A percentile compares a stretch with the other conserved stretches of the same genome.
These are phyloP conservation scores for Coemansia sp. DNA, from an alignment of 192 early-diverging fungal genomes.

Conservation along the genomic window DNA sequence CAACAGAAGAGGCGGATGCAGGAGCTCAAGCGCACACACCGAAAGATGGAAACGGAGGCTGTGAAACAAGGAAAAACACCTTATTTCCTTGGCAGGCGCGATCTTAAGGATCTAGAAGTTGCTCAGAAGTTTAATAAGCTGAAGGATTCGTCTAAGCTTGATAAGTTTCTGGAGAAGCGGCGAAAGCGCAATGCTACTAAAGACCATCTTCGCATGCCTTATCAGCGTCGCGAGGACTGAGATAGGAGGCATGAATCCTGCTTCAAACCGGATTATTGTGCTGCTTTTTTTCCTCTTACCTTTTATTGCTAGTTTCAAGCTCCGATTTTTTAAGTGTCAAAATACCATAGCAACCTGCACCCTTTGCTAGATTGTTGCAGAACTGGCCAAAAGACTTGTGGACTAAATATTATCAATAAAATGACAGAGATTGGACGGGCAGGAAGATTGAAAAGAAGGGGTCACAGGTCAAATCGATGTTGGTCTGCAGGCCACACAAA, in stretches of 20 bases:
- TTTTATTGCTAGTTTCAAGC: neutral
- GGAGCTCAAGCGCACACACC: conserved; percentile 70
- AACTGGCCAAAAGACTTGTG: neutral
- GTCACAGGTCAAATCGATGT: neutral
- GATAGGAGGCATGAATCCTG: conserved; percentile 2
- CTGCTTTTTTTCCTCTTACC: neutral
- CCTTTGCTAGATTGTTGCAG: neutral
- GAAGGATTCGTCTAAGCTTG: conserved; percentile 69
- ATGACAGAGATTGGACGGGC: neutral
- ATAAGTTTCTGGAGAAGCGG: conserved; percentile 87
- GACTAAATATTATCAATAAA: neutral
- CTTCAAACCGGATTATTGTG: neutral
- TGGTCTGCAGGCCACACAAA: neutral
- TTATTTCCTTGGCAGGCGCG: conserved; percentile 89
- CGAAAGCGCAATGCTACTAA: conserved; percentile 91
- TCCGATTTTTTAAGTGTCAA: neutral
- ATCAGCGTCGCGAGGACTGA: conserved; percentile 53
- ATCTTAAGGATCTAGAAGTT: conserved; percentile 75
- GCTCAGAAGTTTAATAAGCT: conserved; percentile 83
- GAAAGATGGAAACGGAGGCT: conserved; percentile 77
- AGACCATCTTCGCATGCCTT: conserved; percentile 72
- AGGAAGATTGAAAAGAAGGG: no score
- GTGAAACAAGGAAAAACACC: conserved; percentile 90
- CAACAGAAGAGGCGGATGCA: conserved; percentile 55
- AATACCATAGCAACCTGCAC: neutral